These are phyloP conservation scores for Pichia insulana DNA, from an alignment of 805 yeast species.

Conservation along the genomic window DNA sequence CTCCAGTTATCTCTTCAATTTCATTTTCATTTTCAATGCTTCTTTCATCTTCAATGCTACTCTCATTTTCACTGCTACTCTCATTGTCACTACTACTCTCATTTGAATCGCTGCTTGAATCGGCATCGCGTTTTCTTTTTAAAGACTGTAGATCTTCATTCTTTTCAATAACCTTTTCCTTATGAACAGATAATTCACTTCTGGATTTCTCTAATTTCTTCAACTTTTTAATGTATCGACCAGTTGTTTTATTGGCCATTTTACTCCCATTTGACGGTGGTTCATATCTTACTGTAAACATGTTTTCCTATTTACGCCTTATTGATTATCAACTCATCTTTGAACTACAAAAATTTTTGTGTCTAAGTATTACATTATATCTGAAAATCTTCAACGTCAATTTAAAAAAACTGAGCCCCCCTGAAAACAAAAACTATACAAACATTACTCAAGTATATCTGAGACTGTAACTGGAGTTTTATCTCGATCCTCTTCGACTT, in stretches of 20 bases:
- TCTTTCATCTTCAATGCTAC: too few species aligned
- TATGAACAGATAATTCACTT: constrained; percentile 16
- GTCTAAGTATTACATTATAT: too few species aligned
- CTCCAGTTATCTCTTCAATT: too few species aligned
- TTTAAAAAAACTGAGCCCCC: too few species aligned
- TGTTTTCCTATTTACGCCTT: constrained; percentile 14
- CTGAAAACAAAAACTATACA: background rate
- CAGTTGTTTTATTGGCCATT: too few species aligned
- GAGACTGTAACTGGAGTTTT: background rate
- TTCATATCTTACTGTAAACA: constrained; percentile 64
- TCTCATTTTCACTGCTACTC: background rate
- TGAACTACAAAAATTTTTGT: too few species aligned
- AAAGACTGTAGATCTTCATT: constrained; percentile 28
- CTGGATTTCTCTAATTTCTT: constrained; percentile 3
- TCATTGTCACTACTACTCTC: too few species aligned
- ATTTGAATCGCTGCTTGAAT: background rate
- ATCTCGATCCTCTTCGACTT: background rate
- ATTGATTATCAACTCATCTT: too few species aligned
- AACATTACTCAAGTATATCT: background rate
- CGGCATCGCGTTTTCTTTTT: constrained; percentile 8
- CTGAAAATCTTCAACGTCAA: too few species aligned
- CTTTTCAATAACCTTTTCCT: constrained; percentile 8
- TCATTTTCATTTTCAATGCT: too few species aligned
- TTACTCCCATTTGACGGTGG: constrained; percentile 30
- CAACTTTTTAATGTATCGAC: too few species aligned